phyloP scores from a whole-genome alignment of 371 early-diverging fungal species.

The Mortierella sp. region DNA sequence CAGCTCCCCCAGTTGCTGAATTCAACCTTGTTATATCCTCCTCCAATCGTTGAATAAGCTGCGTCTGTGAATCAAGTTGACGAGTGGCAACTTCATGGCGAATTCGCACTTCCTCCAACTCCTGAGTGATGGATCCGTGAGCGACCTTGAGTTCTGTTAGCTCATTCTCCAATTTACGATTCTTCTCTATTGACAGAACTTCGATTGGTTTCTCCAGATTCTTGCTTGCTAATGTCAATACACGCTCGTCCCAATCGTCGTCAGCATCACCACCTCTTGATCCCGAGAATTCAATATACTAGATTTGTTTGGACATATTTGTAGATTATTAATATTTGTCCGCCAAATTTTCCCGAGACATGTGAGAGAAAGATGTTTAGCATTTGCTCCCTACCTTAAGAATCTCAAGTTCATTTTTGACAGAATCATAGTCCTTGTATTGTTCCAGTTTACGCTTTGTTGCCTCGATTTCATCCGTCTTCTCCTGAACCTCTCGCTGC shows the following conservation, averaged over 20 bases:
- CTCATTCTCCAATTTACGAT: conserved; percentile 83
- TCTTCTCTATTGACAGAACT: conserved; percentile 83
- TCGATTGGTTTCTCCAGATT: conserved; percentile 67
- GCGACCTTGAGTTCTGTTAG: conserved; percentile 76
- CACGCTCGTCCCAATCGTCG: conserved; percentile 57
- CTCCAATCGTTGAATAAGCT: conserved; percentile 75
- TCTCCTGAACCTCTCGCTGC: conserved; percentile 51
- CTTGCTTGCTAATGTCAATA: conserved; percentile 50
- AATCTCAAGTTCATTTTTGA: conserved; percentile 87
- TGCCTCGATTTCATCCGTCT: conserved; percentile 67
- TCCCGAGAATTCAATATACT: conserved; percentile 53
- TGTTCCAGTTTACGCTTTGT: conserved; percentile 63
- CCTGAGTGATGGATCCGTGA: conserved; percentile 57
- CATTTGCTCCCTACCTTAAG: conserved; percentile 71
- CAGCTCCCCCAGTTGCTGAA: conserved; percentile 25
- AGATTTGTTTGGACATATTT: conserved; percentile 2
- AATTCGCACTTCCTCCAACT: conserved; percentile 51
- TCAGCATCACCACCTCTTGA: conserved; percentile 46
- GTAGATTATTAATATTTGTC: not conserved
- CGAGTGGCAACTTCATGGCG: conserved; percentile 52
- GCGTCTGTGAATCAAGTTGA: conserved; percentile 63
- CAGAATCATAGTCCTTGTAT: conserved; percentile 84
- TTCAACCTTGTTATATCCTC: conserved; percentile 77
- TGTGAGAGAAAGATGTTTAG: not conserved
- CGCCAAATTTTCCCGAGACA: not conserved